These are phyloP conservation scores for Lactifluus volemus DNA, from an alignment of 768 basidiomycete genomes.

Conservation along the genomic window DNA sequence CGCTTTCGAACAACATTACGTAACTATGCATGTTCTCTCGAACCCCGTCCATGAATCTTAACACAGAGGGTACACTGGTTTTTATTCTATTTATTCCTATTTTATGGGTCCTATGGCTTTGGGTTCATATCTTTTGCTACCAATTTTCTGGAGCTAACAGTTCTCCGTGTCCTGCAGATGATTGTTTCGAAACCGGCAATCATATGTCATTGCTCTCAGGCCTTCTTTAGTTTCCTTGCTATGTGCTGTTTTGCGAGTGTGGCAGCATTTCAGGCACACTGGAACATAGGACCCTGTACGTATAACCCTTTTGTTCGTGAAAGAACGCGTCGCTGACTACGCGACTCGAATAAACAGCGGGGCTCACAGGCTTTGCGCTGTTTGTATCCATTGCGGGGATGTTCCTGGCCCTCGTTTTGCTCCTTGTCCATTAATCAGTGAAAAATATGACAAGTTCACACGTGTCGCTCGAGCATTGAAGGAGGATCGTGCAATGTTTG, in stretches of 20 bases:
- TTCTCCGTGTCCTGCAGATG: slow-evolving; percentile 44
- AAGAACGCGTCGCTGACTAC: neutral
- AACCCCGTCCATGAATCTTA: slow-evolving; percentile 13
- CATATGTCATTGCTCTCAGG: slow-evolving; percentile 65
- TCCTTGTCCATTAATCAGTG: slow-evolving; percentile 69
- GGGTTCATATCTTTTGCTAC: slow-evolving; percentile 36
- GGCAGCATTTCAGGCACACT: slow-evolving; percentile 82
- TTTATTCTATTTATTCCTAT: slow-evolving; percentile 60
- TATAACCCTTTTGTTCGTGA: slow-evolving; percentile 17
- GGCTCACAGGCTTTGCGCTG: slow-evolving; percentile 77
- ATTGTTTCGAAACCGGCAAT: slow-evolving; percentile 80
- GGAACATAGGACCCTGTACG: slow-evolving; percentile 79
- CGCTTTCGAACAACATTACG: slow-evolving; percentile 14
- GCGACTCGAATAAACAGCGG: slow-evolving; percentile 43
- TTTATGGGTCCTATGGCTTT: slow-evolving; percentile 58
- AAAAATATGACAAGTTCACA: slow-evolving; percentile 76
- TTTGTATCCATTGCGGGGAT: slow-evolving; percentile 72
- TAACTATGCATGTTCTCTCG: slow-evolving; percentile 16
- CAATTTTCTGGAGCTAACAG: slow-evolving; percentile 19
- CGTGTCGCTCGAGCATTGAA: slow-evolving; percentile 72
- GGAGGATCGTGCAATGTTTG: slow-evolving; percentile 77
- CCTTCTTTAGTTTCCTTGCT: slow-evolving; percentile 89
- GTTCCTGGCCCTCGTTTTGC: slow-evolving; percentile 61
- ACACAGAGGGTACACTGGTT: slow-evolving; percentile 40
- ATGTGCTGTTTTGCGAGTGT: slow-evolving; percentile 90